A percentile compares a stretch with the other conserved stretches of the same genome.
Conservation (phyloP, 106 monocot species). For the Amphibolis antarctica region DNA sequence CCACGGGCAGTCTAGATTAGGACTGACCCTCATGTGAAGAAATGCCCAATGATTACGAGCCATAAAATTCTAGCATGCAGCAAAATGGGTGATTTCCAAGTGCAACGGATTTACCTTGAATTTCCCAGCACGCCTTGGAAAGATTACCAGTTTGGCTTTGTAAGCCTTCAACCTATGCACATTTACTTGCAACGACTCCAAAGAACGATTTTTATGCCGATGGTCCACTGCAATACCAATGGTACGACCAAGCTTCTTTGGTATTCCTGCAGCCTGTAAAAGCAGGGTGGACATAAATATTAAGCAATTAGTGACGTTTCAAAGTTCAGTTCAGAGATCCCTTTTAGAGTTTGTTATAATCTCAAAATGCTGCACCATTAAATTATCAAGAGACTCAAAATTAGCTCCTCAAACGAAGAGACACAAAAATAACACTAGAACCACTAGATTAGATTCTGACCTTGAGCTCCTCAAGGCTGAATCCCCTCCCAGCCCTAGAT, state of each 20-base stretch:
- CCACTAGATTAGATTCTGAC: slow-evolving; percentile 1
- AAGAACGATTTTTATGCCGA: slow-evolving; percentile 22
- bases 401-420: too few species aligned
- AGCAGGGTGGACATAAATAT: background rate
- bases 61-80: too few species aligned
- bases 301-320: background rate
- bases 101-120: slow-evolving; percentile 1
- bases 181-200: slow-evolving; percentile 23
- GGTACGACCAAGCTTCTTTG: slow-evolving; percentile 50
- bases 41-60: too few species aligned
- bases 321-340: too few species aligned
- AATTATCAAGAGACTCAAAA: too few species aligned
- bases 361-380: too few species aligned
- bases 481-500: slow-evolving; percentile 44
- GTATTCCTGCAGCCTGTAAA: slow-evolving; percentile 41
- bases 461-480: slow-evolving; percentile 55
- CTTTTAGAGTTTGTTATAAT: too few species aligned
- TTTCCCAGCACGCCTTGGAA: slow-evolving; percentile 12
- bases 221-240: slow-evolving; percentile 65
- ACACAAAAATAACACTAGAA: too few species aligned
- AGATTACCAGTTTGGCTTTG: slow-evolving; percentile 23
- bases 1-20: background rate
- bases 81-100: background rate
- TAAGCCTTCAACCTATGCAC: slow-evolving; percentile 20
- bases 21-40: too few species aligned